Evolutionary conservation across 768 basidiomycete genomes (phyloP).

Genomic region (Wakefieldia striispora): DNA sequence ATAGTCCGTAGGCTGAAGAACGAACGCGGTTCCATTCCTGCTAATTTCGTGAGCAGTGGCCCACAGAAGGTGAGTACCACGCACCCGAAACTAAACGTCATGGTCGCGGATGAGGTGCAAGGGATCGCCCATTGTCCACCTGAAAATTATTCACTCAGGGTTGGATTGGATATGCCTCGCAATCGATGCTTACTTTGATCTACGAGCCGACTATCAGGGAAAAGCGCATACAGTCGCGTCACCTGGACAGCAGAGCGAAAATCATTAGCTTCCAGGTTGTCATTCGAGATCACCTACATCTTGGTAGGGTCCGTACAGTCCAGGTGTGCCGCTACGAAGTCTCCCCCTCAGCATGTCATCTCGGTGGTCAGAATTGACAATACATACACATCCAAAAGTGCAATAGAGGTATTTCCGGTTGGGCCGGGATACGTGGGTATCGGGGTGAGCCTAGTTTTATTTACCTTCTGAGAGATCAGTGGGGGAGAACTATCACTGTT

Average conservation of each 20-base stretch:
- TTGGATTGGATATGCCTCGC: background rate
- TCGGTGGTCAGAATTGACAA: background rate
- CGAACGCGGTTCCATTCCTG: slow-evolving; percentile 42
- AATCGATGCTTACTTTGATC: slow-evolving; percentile 43
- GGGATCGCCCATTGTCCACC: slow-evolving; percentile 77
- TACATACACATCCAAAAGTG: slow-evolving; percentile 71
- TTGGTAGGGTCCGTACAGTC: slow-evolving; percentile 74
- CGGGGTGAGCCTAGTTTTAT: slow-evolving; percentile 49
- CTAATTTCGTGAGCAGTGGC: background rate
- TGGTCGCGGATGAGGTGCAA: slow-evolving; percentile 55
- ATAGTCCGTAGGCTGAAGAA: slow-evolving; percentile 73
- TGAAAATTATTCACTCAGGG: slow-evolving; percentile 13
- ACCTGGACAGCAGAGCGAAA: slow-evolving; percentile 45
- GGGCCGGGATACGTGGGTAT: slow-evolving; percentile 62
- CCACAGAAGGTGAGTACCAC: slow-evolving; percentile 9
- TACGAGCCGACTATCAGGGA: slow-evolving; percentile 67
- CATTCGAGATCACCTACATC: slow-evolving; percentile 48
- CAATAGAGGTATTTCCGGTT: slow-evolving; percentile 56
- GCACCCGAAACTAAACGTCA: slow-evolving; percentile 72
- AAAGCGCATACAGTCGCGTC: slow-evolving; percentile 55
- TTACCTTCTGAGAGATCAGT: slow-evolving; percentile 43
- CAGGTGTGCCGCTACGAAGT: slow-evolving; percentile 56
- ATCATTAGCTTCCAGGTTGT: background rate
- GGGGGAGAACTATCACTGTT: background rate
- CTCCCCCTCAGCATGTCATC: slow-evolving; percentile 1